Evolutionary conservation across 2,329 filamentous ascomycete species (phyloP), one percentile per base, ranked within the genome.

Genomic region (Macrophomina tecta): DNA sequence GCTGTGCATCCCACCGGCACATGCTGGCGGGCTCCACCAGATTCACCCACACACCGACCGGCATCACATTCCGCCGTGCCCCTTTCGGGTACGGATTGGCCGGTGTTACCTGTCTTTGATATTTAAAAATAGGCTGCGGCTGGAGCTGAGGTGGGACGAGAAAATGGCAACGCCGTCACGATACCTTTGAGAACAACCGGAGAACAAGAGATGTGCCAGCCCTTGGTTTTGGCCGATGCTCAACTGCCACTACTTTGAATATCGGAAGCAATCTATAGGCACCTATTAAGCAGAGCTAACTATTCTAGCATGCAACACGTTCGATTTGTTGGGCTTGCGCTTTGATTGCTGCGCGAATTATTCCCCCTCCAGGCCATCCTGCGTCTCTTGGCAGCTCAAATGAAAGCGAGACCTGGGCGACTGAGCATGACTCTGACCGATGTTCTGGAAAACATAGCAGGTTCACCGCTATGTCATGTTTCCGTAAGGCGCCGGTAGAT

Each of bases 381-480:
- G 18, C 42, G 38, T n/a, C 14, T 45, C 36, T 58, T 58, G 36
- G 36, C 55, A 12, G 14, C 14, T 45, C 23, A 45, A 58, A 45
- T 58, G 38, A 58, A 32, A 18, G 38, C 38, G 36, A 30, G 23
- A 42, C 8, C 53, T 45, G 12, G 53, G 36, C 38, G 42, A 18
- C 18, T 30, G 18, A 30, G 18, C 36, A 42, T 58, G 55, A 58
- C 55, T 45, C 55, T 45, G 55, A 45, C 55, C 52, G 36, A n/a
- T 40, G 34, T n/a, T 30, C 52, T 14, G 38, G 36, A 23, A 14
- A n/a, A 28, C 5, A 32, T 34, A 36, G 18, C 34, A 16, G 38
- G 12, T 42, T 58, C 55, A 58, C 55, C 55, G 55, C 55, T 30
- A 45, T 23, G 38, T 32, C 38, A 9, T 32, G 36, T n/a, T 45